Percentiles rank a stretch among this genome's conserved stretches.
These are phyloP conservation scores for Mortierella sp. DNA, from an alignment of 371 early-diverging fungal genomes.

Conservation along the genomic window DNA sequence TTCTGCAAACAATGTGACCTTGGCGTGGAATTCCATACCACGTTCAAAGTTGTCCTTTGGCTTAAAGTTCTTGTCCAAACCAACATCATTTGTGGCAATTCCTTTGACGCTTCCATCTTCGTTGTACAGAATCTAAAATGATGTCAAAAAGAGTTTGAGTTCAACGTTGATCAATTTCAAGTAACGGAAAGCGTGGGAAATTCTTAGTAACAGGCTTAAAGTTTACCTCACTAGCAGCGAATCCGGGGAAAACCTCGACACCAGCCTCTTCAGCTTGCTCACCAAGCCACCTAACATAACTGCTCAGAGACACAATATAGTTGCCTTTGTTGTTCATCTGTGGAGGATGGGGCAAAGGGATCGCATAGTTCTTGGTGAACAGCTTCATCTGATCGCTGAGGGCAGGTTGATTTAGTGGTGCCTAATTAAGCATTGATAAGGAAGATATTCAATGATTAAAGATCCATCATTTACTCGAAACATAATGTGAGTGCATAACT, in stretches of 20 bases:
- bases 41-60: constrained; percentile 94
- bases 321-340: constrained; percentile 97
- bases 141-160: no score
- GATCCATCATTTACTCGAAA: not conserved
- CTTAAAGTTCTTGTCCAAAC: constrained; percentile 89
- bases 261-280: constrained; percentile 97
- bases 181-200: constrained; percentile 37
- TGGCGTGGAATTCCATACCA: constrained; percentile 96
- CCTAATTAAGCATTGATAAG: constrained; percentile 50
- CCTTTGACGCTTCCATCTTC: constrained; percentile 94
- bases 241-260: constrained; percentile 95
- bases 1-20: constrained; percentile 96
- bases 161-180: not conserved
- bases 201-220: no score
- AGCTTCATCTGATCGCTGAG: constrained; percentile 88
- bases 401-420: constrained; percentile 93
- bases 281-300: constrained; percentile 96
- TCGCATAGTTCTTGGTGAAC: constrained; percentile 81
- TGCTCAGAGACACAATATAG: constrained; percentile 94
- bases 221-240: constrained; percentile 90
- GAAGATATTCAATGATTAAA: not conserved
- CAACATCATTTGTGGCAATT: constrained; percentile 96
- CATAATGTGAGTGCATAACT: not conserved
- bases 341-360: constrained; percentile 97
- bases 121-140: constrained; percentile 88